These are phyloP conservation scores for Russula brevipes DNA, from an alignment of 768 basidiomycete genomes.

Conservation along the genomic window DNA sequence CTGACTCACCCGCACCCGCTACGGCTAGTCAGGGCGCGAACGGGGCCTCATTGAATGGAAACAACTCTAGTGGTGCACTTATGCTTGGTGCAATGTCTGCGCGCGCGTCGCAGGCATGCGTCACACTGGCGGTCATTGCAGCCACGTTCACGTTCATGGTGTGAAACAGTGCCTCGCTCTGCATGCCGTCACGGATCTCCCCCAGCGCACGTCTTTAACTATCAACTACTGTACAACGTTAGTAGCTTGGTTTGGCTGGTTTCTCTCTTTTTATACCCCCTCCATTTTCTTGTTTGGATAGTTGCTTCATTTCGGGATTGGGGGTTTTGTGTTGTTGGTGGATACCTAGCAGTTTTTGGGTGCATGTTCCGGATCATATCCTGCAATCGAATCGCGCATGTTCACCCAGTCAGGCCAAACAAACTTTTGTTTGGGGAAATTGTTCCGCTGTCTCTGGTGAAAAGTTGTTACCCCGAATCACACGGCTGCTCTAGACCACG, in stretches of 20 bases:
- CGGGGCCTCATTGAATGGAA: not conserved
- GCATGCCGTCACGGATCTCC: constrained; percentile 1
- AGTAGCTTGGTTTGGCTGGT: not conserved
- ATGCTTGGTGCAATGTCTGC: constrained; percentile 8
- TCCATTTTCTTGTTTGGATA: not conserved
- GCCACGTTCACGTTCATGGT: constrained; percentile 16
- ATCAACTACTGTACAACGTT: constrained; percentile 1
- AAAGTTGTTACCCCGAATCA: not conserved
- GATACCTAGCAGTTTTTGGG: too few species aligned
- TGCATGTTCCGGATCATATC: too few species aligned
- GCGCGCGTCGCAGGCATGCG: constrained; percentile 5
- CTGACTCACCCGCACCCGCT: not conserved
- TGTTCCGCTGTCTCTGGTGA: not conserved
- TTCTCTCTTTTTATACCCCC: not conserved
- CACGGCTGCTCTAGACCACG: not conserved
- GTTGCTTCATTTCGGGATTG: not conserved
- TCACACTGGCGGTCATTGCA: constrained; percentile 18
- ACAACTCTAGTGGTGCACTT: not conserved
- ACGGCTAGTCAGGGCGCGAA: not conserved
- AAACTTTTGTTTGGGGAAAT: not conserved
- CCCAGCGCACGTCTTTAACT: not conserved
- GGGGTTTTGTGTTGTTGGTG: not conserved
- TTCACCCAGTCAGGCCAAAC: not conserved
- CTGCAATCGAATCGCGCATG: too few species aligned
- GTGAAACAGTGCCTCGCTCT: not conserved